Base-by-base conservation (phyloP, 305 asterid genomes). In the Coffea humblotiana region DNA sequence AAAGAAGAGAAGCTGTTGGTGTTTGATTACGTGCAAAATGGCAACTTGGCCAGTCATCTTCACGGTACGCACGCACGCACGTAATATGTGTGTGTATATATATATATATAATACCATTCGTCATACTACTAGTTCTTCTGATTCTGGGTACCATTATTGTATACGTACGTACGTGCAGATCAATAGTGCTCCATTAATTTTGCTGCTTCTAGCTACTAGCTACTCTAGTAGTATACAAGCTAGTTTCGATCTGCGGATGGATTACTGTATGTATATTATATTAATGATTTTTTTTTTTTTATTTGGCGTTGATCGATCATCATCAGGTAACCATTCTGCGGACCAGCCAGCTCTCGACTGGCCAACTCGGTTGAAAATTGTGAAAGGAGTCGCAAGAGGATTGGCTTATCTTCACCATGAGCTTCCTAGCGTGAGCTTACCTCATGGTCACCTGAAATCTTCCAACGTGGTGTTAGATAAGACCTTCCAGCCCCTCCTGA, bases 401-500 rank as follows among this genome's bases (percentile, higher is more conserved):
- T 78, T 91, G 54, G 67, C 81, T 29, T 80, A 89, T 77, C 93
- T 91, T 2, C 79, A 89, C 85, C 61, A 80, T n/a, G 84, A 88
- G 21, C 85, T 91, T 3, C 90, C 93, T 0, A 49, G 79, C 9
- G 29, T 87, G 9, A 21, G 86, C 16, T 86, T 90, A 1, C 94
- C 97, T 0, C 94, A 90, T 49, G 97, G 97, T 40, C 89, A 91
- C 78, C 88, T 91, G 21, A 91, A 91, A 72, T 91, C 97, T 0
- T 91, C 97, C 1, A 91, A 91, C 72, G 91, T 90, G 29, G 91
- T 90, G 0, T 64, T 91, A 0, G 83, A 84, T 80, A 2, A 74
- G 54, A 72, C 69, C 2, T 82, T 73, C n/a, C 87, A 82, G 35
- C 85, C 94, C 27, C 35, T 90, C 10, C 76, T 91, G 14, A 83